Conservation (phyloP, 768 basidiomycete species). For the Rhizopogon rudus region DNA sequence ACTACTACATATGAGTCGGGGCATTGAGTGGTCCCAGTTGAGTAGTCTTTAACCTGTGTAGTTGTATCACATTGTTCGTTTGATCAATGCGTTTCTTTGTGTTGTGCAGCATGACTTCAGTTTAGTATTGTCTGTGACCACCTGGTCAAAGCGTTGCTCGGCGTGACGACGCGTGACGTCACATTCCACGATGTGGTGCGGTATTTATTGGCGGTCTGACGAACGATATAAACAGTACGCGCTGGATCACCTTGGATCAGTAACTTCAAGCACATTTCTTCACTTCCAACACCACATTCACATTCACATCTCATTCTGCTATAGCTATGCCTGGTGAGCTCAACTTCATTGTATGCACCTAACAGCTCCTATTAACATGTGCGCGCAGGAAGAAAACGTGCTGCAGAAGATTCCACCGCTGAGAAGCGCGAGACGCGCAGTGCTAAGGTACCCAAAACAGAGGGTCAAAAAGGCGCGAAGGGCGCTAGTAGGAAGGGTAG, state of each 20-base stretch:
- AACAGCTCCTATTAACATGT: neutral
- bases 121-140: neutral
- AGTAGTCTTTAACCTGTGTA: slow-evolving; percentile 23
- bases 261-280: neutral
- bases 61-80: slow-evolving; percentile 17
- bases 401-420: slow-evolving; percentile 31
- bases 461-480: slow-evolving; percentile 24
- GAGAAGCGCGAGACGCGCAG: slow-evolving; percentile 37
- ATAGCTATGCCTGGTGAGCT: slow-evolving; percentile 26
- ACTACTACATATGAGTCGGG: slow-evolving; percentile 7
- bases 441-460: slow-evolving; percentile 48
- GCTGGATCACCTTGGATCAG: neutral
- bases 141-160: slow-evolving; percentile 1
- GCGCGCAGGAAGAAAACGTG: slow-evolving; percentile 39
- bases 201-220: slow-evolving; percentile 21
- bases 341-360: slow-evolving; percentile 9
- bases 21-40: slow-evolving; percentile 3
- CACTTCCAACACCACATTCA: slow-evolving; percentile 5
- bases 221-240: slow-evolving; percentile 3
- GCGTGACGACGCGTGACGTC: slow-evolving; percentile 29
- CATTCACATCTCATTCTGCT: neutral
- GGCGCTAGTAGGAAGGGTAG: slow-evolving; percentile 34
- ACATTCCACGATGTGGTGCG: slow-evolving; percentile 16
- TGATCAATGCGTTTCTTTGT: slow-evolving; percentile 19
- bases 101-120: neutral